Evolutionary conservation across 306 rosid species (phyloP).

Genomic region (Pterocarpus macrocarpus): DNA sequence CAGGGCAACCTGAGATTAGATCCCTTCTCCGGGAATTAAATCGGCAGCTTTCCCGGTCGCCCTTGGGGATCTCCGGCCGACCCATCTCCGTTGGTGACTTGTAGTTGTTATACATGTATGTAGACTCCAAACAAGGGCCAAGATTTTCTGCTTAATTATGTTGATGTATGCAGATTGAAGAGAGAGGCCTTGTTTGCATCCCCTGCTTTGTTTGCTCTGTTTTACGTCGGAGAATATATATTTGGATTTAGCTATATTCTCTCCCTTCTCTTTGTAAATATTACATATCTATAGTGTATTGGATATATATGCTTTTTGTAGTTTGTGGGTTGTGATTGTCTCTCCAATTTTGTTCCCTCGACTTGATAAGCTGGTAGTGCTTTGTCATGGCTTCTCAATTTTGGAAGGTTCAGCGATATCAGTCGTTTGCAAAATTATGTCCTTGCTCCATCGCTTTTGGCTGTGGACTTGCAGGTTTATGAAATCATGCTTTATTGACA

Average conservation of each 20-base stretch:
- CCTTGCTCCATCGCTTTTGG: background rate
- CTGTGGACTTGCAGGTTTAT: background rate
- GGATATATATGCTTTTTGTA: background rate
- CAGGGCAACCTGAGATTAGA: conserved; percentile 59
- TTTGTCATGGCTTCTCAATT: background rate
- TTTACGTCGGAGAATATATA: no score
- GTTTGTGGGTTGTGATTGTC: background rate
- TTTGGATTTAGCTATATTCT: conserved; percentile 9
- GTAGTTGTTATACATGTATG: background rate
- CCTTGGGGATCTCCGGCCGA: conserved; percentile 61
- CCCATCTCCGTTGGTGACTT: conserved; percentile 56
- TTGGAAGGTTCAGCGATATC: background rate
- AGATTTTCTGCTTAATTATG: no score
- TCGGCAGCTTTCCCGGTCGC: conserved; percentile 68
- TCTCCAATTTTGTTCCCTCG: background rate
- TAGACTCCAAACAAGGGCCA: no score
- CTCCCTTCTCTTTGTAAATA: conserved; percentile 27
- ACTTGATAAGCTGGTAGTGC: background rate
- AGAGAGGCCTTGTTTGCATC: conserved; percentile 10
- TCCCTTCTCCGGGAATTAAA: conserved; percentile 53
- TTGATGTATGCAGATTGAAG: background rate
- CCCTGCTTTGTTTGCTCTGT: conserved; percentile 10
- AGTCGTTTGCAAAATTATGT: background rate
- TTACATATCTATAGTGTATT: background rate
- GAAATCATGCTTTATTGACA: background rate